Conservation (phyloP, 768 basidiomycete genomes). For the Paxillus involutus region DNA sequence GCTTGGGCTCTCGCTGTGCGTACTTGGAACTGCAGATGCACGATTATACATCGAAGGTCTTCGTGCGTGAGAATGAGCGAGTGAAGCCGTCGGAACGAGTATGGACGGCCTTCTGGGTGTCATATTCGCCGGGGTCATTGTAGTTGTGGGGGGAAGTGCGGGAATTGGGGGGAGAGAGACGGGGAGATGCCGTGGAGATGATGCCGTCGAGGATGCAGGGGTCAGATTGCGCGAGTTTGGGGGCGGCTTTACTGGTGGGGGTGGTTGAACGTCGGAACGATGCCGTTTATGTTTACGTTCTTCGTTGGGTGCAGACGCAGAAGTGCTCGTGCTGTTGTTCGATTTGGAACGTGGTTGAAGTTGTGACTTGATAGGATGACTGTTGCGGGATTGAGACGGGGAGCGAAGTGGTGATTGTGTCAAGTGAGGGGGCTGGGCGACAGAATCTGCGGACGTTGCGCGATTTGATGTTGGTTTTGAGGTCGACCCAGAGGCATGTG, state of each 20-base stretch:
- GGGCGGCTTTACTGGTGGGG: slow-evolving; percentile 24
- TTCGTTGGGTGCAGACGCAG: slow-evolving; percentile 25
- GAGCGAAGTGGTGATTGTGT: slow-evolving; percentile 16
- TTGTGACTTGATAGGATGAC: slow-evolving; percentile 5
- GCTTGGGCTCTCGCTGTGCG: slow-evolving; percentile 33
- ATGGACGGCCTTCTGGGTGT: slow-evolving; percentile 40
- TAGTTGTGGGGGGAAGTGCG: slow-evolving; percentile 27
- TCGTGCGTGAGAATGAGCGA: slow-evolving; percentile 26
- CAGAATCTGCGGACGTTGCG: slow-evolving; percentile 26
- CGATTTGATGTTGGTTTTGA: slow-evolving; percentile 26
- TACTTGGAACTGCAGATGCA: slow-evolving; percentile 38
- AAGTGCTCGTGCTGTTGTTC: slow-evolving; percentile 12
- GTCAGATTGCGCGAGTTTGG: slow-evolving; percentile 49
- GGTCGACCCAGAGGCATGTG: slow-evolving; percentile 7
- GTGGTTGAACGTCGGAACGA: slow-evolving; percentile 14
- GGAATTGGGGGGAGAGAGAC: slow-evolving; percentile 32
- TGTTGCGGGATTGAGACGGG: slow-evolving; percentile 21
- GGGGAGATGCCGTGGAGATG: slow-evolving; percentile 52
- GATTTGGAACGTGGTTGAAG: slow-evolving; percentile 17
- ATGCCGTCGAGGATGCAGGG: slow-evolving; percentile 56
- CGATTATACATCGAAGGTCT: slow-evolving; percentile 43
- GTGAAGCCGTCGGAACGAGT: slow-evolving; percentile 37
- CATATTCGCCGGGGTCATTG: slow-evolving; percentile 48
- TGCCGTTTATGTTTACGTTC: slow-evolving; percentile 23
- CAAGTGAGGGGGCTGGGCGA: neutral